These are phyloP conservation scores for Chalciporus chontae DNA, from an alignment of 768 basidiomycete genomes.

Conservation along the genomic window DNA sequence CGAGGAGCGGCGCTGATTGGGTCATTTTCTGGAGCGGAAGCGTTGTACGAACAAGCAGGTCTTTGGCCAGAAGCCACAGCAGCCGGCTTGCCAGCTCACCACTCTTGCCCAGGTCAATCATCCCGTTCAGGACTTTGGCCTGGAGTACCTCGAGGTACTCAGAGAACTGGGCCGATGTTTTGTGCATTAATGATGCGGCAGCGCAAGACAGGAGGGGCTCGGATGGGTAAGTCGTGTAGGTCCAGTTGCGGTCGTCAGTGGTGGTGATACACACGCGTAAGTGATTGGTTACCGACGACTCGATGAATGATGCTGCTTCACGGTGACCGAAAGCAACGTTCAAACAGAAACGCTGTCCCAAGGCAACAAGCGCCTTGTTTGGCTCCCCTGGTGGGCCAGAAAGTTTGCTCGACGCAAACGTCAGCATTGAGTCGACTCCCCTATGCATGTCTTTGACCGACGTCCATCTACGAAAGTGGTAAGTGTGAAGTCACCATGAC, in stretches of 20 bases:
- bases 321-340: conserved; percentile 1
- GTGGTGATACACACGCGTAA: conserved; percentile 4
- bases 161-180: too few relatives aligned
- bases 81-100: background rate
- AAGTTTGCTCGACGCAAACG: too few relatives aligned
- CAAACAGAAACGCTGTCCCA: conserved; percentile 5
- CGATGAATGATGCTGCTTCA: background rate
- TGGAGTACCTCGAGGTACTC: background rate
- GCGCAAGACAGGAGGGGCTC: conserved; percentile 8
- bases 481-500: background rate
- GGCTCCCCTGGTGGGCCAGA: background rate
- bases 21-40: too few relatives aligned
- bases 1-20: too few relatives aligned
- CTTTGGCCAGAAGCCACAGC: background rate
- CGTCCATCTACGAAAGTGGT: too few relatives aligned
- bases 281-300: conserved; percentile 2
- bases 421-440: too few relatives aligned
- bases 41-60: background rate
- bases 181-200: background rate
- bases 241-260: background rate
- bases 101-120: background rate
- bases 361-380: background rate
- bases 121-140: background rate
- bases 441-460: too few relatives aligned
- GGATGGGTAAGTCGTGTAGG: conserved; percentile 8